These are phyloP conservation scores for Zygosaccharomyces kombuchaensis DNA, from an alignment of 805 yeast genomes.

Conservation along the genomic window DNA sequence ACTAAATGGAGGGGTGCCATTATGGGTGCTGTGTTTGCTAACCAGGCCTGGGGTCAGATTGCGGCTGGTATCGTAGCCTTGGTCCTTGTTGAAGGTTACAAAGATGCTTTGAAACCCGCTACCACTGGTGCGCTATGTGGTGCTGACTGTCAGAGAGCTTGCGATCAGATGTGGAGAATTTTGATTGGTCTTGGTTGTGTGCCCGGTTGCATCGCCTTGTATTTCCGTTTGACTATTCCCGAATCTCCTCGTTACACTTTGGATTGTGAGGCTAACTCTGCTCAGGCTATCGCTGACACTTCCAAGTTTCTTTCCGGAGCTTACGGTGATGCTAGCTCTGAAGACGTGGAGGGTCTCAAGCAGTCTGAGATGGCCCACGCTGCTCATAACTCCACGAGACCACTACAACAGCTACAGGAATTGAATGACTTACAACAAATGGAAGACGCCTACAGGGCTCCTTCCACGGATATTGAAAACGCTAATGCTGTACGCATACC, in stretches of 20 bases:
- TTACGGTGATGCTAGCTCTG: conserved; percentile 48
- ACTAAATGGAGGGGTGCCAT: conserved; percentile 98
- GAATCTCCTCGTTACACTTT: conserved; percentile 90
- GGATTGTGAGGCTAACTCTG: conserved; percentile 62
- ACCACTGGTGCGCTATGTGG: conserved; percentile 57
- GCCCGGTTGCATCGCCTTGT: conserved; percentile 79
- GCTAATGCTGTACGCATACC: background rate
- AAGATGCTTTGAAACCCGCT: conserved; percentile 52
- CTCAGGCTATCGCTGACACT: conserved; percentile 53
- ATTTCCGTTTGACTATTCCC: conserved; percentile 90
- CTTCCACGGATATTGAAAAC: background rate
- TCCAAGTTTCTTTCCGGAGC: conserved; percentile 48
- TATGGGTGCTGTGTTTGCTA: conserved; percentile 93
- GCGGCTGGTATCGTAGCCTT: conserved; percentile 81
- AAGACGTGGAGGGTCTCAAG: conserved; percentile 42
- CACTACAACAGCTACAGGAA: no score
- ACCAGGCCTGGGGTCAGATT: conserved; percentile 96
- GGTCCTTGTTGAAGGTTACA: conserved; percentile 72
- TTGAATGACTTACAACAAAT: background rate
- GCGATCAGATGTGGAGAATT: conserved; percentile 94
- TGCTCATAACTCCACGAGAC: no score
- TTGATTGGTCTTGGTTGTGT: conserved; percentile 85
- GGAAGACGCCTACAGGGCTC: conserved; percentile 2
- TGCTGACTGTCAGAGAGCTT: conserved; percentile 63
- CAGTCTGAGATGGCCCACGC: no score